Evolutionary conservation across 768 basidiomycete genomes (phyloP).

Genomic region (Heimioporus sp.): DNA sequence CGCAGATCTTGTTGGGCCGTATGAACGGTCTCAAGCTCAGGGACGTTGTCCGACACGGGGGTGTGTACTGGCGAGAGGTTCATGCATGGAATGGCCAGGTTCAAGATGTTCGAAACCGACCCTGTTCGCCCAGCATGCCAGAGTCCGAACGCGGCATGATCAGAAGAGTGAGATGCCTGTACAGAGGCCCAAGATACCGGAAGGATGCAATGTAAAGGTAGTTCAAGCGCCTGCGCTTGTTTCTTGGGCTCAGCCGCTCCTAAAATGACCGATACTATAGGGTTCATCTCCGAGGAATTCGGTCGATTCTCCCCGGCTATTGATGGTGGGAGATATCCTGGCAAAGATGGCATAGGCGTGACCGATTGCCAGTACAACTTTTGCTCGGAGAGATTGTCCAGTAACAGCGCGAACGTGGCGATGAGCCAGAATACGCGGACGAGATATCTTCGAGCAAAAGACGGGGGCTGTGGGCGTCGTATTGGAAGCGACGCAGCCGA

Average conservation of each 20-base stretch:
- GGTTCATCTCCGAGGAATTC: conserved; percentile 1
- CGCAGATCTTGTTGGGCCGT: conserved; percentile 36
- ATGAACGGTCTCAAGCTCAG: conserved; percentile 32
- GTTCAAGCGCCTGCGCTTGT: conserved; percentile 34
- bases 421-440: conserved; percentile 30
- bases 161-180: conserved; percentile 32
- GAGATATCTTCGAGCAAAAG: conserved; percentile 41
- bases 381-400: conserved; percentile 19
- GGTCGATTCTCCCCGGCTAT: not conserved
- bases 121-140: conserved; percentile 48
- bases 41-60: conserved; percentile 10
- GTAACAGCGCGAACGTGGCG: conserved; percentile 4
- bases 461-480: conserved; percentile 46
- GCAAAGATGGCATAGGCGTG: conserved; percentile 29
- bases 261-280: conserved; percentile 41
- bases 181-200: conserved; percentile 44
- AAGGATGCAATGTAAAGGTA: conserved; percentile 41
- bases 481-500: conserved; percentile 50
- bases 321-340: conserved; percentile 27
- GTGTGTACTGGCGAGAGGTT: conserved; percentile 43
- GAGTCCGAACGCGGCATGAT: conserved; percentile 39
- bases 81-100: conserved; percentile 43
- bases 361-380: conserved; percentile 36
- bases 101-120: conserved; percentile 31
- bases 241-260: conserved; percentile 44